A percentile compares a stretch with the other conserved stretches of the same genome.
Evolutionary conservation across 441 rosid species (phyloP).

Genomic region (Gossypium schwendimanii): DNA sequence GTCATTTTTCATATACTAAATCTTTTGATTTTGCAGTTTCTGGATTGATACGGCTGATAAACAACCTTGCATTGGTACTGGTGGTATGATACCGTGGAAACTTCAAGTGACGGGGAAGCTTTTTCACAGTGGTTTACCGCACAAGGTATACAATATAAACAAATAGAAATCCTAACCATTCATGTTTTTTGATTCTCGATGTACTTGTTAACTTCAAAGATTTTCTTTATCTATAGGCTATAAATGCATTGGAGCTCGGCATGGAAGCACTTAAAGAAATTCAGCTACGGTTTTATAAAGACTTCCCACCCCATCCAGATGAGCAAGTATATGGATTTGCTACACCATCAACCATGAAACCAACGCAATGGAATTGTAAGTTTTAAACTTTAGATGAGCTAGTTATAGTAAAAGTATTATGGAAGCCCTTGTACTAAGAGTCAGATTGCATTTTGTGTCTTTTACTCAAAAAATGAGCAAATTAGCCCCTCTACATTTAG

Average conservation of each 20-base stretch:
- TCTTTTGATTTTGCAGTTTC: conserved; percentile 37
- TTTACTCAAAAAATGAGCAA: too few species aligned
- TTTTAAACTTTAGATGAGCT: conserved; percentile 5
- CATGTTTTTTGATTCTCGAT: not conserved
- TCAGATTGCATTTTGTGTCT: too few species aligned
- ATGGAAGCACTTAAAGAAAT: conserved; percentile 82
- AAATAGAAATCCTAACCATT: not conserved
- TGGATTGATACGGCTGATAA: conserved; percentile 98
- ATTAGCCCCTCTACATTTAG: too few species aligned
- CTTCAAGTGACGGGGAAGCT: conserved; percentile 84
- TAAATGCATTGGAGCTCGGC: conserved; percentile 76
- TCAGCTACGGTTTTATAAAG: conserved; percentile 68
- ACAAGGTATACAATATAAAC: conserved; percentile 47
- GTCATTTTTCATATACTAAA: not conserved
- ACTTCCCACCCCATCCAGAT: conserved; percentile 72
- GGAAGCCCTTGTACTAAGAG: too few species aligned
- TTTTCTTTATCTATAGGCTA: conserved; percentile 50
- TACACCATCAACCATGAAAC: conserved; percentile 94
- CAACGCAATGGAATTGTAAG: conserved; percentile 94
- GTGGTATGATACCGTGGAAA: conserved; percentile 95
- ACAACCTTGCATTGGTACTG: conserved; percentile 97
- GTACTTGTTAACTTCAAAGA: not conserved
- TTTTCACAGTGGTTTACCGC: conserved; percentile 92
- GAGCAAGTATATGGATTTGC: conserved; percentile 83
- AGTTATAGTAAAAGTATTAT: not conserved